phyloP scores from a whole-genome alignment of 768 basidiomycete species.

The Panaeolus papilionaceus region DNA sequence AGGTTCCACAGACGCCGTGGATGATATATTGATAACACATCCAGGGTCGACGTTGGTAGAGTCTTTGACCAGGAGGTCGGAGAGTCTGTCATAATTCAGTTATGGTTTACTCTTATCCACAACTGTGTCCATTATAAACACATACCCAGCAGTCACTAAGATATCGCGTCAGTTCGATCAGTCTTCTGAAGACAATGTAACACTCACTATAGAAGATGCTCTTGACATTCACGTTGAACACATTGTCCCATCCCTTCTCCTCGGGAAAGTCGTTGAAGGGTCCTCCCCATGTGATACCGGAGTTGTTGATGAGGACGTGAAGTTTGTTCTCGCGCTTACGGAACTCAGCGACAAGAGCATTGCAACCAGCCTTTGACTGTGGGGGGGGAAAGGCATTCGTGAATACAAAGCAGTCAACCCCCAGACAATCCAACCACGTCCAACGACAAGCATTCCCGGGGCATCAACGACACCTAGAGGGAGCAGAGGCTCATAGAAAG shows the following conservation, averaged over 20 bases:
- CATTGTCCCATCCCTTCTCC: slow-evolving; percentile 85
- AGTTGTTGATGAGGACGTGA: slow-evolving; percentile 86
- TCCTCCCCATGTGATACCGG: slow-evolving; percentile 82
- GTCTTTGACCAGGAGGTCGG: slow-evolving; percentile 70
- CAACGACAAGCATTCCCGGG: too few species aligned
- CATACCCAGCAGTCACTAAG: slow-evolving; percentile 60
- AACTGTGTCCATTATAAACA: background rate
- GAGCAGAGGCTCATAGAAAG: too few species aligned
- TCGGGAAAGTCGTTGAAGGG: slow-evolving; percentile 75
- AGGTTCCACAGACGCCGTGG: slow-evolving; percentile 64
- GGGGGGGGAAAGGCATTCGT: background rate
- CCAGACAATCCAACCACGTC: too few species aligned
- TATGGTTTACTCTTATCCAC: background rate
- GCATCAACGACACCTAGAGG: too few species aligned
- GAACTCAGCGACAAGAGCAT: slow-evolving; percentile 71
- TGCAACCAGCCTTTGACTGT: slow-evolving; percentile 83
- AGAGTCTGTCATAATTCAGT: slow-evolving; percentile 42
- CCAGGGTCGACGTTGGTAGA: slow-evolving; percentile 68
- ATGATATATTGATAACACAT: slow-evolving; percentile 85
- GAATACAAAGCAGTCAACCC: background rate
- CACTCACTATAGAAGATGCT: slow-evolving; percentile 78
- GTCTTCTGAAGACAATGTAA: slow-evolving; percentile 15
- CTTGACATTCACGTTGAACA: slow-evolving; percentile 87
- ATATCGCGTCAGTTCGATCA: background rate
- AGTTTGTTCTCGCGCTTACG: slow-evolving; percentile 73